These are phyloP conservation scores for Insectozyma bohioensis DNA, from an alignment of 1,139 yeast genomes.

Conservation along the genomic window DNA sequence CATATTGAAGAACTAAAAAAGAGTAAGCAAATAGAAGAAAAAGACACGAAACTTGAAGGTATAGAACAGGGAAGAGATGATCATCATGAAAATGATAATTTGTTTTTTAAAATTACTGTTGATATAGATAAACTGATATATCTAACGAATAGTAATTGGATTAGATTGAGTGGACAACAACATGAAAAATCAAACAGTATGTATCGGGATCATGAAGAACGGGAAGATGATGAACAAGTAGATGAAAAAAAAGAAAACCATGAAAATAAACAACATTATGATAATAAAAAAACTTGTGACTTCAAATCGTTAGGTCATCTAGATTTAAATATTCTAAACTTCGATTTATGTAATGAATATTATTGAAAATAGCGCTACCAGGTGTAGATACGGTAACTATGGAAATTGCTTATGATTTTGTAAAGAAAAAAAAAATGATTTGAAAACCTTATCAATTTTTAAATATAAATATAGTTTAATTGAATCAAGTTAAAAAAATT, in stretches of 20 bases:
- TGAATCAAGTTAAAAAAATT: too few species aligned
- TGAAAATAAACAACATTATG: too few species aligned
- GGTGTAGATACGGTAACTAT: too few species aligned
- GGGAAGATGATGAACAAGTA: not conserved
- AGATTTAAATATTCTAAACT: conserved; percentile 31
- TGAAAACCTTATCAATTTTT: too few species aligned
- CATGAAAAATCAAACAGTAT: too few species aligned
- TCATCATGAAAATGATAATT: conserved; percentile 13
- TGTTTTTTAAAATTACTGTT: conserved; percentile 31
- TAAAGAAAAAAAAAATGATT: too few species aligned
- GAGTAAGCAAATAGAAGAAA: too few species aligned
- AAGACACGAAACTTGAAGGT: not conserved
- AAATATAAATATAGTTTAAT: too few species aligned
- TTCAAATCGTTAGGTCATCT: conserved; percentile 34
- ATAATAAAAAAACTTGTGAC: conserved; percentile 10
- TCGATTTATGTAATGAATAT: conserved; percentile 35
- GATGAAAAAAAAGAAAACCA: conserved; percentile 5
- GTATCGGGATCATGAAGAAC: too few species aligned
- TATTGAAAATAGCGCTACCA: conserved; percentile 2
- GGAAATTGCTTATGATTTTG: too few species aligned
- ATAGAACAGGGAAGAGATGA: not conserved
- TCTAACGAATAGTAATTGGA: conserved; percentile 24
- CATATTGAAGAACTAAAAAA: conserved; percentile 30
- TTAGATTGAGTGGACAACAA: conserved; percentile 19
- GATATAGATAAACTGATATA: conserved; percentile 28